Conservation (phyloP, 202 grass and related monocot genomes). For the Zizania palustris region DNA sequence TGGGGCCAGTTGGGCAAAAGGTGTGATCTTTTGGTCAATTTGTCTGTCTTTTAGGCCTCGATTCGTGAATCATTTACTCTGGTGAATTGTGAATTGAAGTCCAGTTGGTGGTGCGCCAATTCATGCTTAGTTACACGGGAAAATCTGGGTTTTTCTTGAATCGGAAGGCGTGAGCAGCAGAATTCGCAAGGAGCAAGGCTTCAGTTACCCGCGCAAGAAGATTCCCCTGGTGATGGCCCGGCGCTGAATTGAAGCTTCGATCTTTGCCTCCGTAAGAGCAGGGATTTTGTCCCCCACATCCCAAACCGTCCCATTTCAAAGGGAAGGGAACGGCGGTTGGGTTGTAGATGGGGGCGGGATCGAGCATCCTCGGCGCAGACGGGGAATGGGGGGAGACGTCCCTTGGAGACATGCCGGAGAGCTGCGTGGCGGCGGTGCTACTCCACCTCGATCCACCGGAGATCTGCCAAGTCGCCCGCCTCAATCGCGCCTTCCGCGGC, state of each 20-base stretch:
- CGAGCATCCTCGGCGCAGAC: slow-evolving; percentile 61
- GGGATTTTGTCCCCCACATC: neutral
- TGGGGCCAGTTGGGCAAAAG: neutral
- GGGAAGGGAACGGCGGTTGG: slow-evolving; percentile 21
- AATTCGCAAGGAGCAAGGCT: slow-evolving; percentile 26
- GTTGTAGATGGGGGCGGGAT: slow-evolving; percentile 68
- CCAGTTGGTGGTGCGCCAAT: neutral
- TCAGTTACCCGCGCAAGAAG: slow-evolving; percentile 16
- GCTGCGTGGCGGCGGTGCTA: slow-evolving; percentile 71
- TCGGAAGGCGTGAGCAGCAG: slow-evolving; percentile 1
- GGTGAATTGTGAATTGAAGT: neutral
- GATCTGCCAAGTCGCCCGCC: slow-evolving; percentile 70
- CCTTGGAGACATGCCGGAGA: slow-evolving; percentile 90
- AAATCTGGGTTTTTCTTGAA: slow-evolving; percentile 30
- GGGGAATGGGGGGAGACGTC: slow-evolving; percentile 56
- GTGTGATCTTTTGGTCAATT: slow-evolving; percentile 24
- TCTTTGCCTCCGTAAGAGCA: slow-evolving; percentile 4
- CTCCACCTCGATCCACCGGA: slow-evolving; percentile 72
- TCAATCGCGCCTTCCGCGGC: slow-evolving; percentile 73
- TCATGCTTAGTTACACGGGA: slow-evolving; percentile 6
- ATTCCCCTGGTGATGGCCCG: neutral
- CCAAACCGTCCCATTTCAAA: slow-evolving; percentile 21
- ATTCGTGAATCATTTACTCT: neutral
- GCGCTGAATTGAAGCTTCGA: slow-evolving; percentile 14
- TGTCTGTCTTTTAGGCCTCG: neutral